Evolutionary conservation across 495 filamentous ascomycete genomes (phyloP).

Genomic region (Talaromyces ruber): DNA sequence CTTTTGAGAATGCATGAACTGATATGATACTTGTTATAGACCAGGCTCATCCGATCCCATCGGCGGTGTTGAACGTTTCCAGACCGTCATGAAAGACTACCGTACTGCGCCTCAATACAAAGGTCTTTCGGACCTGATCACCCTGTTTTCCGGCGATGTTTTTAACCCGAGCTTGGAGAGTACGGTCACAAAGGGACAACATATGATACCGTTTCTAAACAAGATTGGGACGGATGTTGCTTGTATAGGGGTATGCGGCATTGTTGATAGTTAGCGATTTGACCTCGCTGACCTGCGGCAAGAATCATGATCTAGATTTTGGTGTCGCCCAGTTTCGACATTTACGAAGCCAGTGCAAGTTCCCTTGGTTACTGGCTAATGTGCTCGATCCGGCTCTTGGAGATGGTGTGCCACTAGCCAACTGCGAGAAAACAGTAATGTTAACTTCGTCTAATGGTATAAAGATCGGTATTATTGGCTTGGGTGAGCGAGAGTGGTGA

Average conservation of each 20-base stretch:
- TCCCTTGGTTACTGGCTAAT: conserved; percentile 87
- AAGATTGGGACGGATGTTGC: conserved; percentile 65
- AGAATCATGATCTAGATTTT: conserved; percentile 93
- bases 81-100: conserved; percentile 69
- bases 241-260: conserved; percentile 59
- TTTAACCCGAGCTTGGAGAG: conserved; percentile 87
- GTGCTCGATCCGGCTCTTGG: conserved; percentile 72
- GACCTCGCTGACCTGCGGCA: background rate
- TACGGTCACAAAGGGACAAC: conserved; percentile 75
- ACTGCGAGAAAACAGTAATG: conserved; percentile 61
- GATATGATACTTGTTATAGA: conserved; percentile 13
- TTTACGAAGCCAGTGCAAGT: conserved; percentile 63
- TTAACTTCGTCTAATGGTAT: conserved; percentile 72
- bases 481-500: conserved; percentile 67
- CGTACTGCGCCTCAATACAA: conserved; percentile 46
- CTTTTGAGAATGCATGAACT: background rate
- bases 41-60: conserved; percentile 67
- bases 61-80: conserved; percentile 72
- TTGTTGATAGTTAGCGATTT: background rate
- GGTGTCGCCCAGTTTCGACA: conserved; percentile 73
- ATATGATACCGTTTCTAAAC: conserved; percentile 88
- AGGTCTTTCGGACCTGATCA: conserved; percentile 57
- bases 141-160: conserved; percentile 84
- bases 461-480: conserved; percentile 76
- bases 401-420: conserved; percentile 55